Base-by-base conservation (phyloP, 2,329 filamentous ascomycete genomes). In the Fusarium sp. region DNA sequence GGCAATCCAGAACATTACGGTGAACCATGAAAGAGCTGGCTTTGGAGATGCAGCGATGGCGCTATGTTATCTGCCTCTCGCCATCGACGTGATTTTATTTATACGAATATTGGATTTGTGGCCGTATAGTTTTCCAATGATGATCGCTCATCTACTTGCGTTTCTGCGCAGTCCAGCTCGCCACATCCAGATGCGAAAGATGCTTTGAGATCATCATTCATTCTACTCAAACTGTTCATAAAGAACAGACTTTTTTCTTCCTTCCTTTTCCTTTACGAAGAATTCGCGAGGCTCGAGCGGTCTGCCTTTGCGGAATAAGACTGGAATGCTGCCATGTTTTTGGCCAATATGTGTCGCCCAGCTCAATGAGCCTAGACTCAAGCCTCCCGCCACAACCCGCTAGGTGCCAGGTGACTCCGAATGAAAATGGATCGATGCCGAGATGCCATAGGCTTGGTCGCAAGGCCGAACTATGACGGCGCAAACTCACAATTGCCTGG, bases 381-480 rank as follows among this genome's bases (percentile, higher is more conserved):
- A 74, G 71, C 71, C 72, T 71, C 60, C 69, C 71, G 72, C 72
- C 72, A 74, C 72, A 58, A 36, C 44, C 66, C 69, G 61, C 71
- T 64, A 64, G 51, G 44, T 66, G 31, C 55, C 61, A 67, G 54
- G 57, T 72, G 61, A 63, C 67, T 70, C 61, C 57, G 61, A 57
- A 42, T 46, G 50, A 50, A 55, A 49, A 58, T 45, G 44, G 55
- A 57, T 16, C 50, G 64, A 57, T 45, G 47, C 62, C 34, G 57
- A 57, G 62, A 50, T 49, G 51, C 58, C 46, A 62, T 66, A 65
- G 70, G 67, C 58, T 62, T 64, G 50, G 50, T 57, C 59, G 61
- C 57, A 62, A 64, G 41, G 61, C 63, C 63, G 54, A 64, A 62
- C 59, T 56, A 59, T 53, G 67, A 65, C 51, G 68, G 67, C 57